Evolutionary conservation across 75 land plant genomes (phyloP).

Genomic region (Sequoia sempervirens): DNA sequence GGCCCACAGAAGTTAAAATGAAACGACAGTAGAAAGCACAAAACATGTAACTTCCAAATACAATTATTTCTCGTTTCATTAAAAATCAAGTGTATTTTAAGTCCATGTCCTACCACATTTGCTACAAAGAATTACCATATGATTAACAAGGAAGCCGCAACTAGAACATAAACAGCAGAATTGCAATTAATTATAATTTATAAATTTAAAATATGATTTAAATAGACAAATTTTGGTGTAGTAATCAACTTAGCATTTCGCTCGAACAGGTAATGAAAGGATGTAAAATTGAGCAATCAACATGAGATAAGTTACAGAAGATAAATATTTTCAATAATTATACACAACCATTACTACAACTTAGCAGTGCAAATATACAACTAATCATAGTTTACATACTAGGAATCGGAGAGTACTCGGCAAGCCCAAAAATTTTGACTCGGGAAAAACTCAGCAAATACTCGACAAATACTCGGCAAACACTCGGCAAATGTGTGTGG

Average conservation of each 20-base stretch:
- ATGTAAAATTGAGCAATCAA: neutral
- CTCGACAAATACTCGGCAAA: no score
- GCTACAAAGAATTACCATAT: neutral
- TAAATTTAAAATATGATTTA: neutral
- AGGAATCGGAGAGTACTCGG: no score
- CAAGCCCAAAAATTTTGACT: no score
- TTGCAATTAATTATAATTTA: neutral
- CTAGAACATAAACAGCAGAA: neutral
- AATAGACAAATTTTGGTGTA: neutral
- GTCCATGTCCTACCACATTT: neutral
- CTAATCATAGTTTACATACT: neutral
- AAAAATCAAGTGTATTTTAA: neutral
- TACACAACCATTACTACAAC: neutral
- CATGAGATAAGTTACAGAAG: neutral
- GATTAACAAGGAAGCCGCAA: neutral
- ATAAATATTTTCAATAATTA: neutral
- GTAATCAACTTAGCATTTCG: neutral
- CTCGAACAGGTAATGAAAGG: neutral
- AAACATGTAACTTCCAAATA: neutral
- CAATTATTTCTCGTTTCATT: neutral
- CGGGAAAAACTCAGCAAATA: no score
- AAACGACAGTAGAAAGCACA: neutral
- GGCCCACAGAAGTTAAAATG: neutral
- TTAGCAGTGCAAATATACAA: neutral
- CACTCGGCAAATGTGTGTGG: no score